A percentile compares a stretch with the other conserved stretches of the same genome.
Conservation (phyloP, 352 stramenopile genomes). For the Pythium monospermum region DNA sequence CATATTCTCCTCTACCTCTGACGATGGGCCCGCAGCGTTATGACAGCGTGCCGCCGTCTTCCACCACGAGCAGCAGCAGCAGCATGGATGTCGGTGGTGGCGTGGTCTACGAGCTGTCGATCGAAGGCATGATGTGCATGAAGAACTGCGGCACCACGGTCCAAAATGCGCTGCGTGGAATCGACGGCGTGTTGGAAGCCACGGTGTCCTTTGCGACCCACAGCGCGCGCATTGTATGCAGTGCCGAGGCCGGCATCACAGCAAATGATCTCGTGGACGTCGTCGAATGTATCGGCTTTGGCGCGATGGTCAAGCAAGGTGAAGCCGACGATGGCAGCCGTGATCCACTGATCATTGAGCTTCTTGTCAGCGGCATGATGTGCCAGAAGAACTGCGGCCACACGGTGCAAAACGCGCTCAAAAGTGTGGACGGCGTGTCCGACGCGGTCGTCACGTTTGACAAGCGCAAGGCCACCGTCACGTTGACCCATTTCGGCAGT, state of each 20-base stretch:
- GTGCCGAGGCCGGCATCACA: conserved; percentile 30
- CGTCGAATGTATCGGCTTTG: conserved; percentile 77
- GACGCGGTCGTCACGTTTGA: conserved; percentile 69
- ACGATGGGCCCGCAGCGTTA: conserved; percentile 16
- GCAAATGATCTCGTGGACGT: conserved; percentile 59
- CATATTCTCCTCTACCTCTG: background rate
- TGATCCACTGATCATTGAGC: conserved; percentile 34
- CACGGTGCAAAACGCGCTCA: conserved; percentile 84
- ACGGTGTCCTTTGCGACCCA: conserved; percentile 60
- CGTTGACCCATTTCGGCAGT: conserved; percentile 35
- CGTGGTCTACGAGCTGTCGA: conserved; percentile 50
- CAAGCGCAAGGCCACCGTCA: conserved; percentile 59
- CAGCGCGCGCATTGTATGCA: conserved; percentile 53
- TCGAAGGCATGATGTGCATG: conserved; percentile 95
- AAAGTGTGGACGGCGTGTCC: conserved; percentile 68
- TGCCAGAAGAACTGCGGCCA: conserved; percentile 95
- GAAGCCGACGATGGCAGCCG: background rate
- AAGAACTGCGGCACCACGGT: conserved; percentile 94
- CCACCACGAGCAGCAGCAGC: too few relatives aligned
- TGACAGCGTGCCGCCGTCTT: background rate
- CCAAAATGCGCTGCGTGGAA: conserved; percentile 55
- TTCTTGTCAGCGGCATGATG: conserved; percentile 92
- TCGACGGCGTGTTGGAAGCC: conserved; percentile 66
- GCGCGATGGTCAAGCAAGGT: conserved; percentile 49
- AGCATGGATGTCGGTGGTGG: too few relatives aligned